Evolutionary conservation across 1,284 basidiomycete genomes (phyloP).

Genomic region (Moniliophthora roreri): DNA sequence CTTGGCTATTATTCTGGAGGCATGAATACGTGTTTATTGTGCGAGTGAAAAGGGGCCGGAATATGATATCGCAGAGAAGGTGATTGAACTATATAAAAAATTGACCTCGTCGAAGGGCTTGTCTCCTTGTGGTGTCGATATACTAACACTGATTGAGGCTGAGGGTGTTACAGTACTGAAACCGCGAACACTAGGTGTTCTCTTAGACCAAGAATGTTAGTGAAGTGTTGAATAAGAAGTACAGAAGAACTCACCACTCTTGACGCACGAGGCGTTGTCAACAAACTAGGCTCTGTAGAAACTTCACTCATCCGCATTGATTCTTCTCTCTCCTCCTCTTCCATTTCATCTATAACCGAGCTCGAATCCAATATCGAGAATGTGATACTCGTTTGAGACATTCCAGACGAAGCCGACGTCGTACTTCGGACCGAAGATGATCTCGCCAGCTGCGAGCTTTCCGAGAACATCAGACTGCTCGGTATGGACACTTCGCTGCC

Average conservation of each 20-base stretch:
- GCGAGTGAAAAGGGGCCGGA: too few relatives aligned
- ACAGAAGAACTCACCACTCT: slow-evolving; percentile 33
- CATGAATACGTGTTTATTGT: too few relatives aligned
- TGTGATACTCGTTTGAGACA: slow-evolving; percentile 35
- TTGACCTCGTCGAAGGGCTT: slow-evolving; percentile 56
- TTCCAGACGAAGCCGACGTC: slow-evolving; percentile 21
- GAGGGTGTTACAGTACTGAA: slow-evolving; percentile 29
- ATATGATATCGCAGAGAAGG: not conserved
- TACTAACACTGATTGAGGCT: slow-evolving; percentile 53
- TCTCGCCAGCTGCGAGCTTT: slow-evolving; percentile 3
- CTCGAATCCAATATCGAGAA: slow-evolving; percentile 34
- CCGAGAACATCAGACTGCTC: slow-evolving; percentile 26
- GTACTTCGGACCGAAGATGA: slow-evolving; percentile 30
- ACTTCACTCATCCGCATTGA: slow-evolving; percentile 8
- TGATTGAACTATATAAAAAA: slow-evolving; percentile 45
- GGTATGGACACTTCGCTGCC: slow-evolving; percentile 30
- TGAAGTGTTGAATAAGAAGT: not conserved
- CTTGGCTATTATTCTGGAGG: too few relatives aligned
- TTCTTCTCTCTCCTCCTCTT: slow-evolving; percentile 16
- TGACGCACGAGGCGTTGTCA: slow-evolving; percentile 39
- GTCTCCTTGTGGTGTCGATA: slow-evolving; percentile 63
- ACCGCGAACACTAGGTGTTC: slow-evolving; percentile 9
- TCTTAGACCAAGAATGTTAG: not conserved
- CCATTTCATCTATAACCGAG: slow-evolving; percentile 23
- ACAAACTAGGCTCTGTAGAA: slow-evolving; percentile 55